Conservation (phyloP, 352 stramenopile species). For the Phytophthora megakarya region DNA sequence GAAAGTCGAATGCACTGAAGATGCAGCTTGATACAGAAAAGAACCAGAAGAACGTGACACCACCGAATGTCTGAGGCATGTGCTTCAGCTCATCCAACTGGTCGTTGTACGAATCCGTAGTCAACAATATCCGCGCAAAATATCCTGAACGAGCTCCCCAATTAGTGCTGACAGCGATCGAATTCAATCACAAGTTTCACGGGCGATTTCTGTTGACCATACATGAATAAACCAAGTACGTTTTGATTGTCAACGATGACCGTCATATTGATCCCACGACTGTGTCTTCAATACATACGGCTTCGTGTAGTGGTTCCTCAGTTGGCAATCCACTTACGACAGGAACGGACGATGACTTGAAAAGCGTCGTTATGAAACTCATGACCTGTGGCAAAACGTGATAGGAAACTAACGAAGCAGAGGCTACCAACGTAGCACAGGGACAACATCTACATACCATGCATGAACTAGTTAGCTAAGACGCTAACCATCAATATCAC, state of each 20-base stretch:
- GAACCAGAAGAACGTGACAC: neutral
- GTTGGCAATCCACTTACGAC: too few relatives aligned
- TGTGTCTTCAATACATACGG: neutral
- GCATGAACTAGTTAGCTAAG: neutral
- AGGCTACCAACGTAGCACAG: neutral
- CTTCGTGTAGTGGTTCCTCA: too few relatives aligned
- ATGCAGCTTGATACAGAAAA: neutral
- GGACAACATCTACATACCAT: conserved; percentile 1
- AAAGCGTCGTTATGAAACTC: too few relatives aligned
- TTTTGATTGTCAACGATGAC: neutral
- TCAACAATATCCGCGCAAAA: neutral
- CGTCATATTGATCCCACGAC: neutral
- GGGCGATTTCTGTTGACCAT: neutral
- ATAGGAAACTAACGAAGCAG: too few relatives aligned
- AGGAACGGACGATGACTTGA: too few relatives aligned
- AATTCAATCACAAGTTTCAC: neutral
- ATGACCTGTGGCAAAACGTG: too few relatives aligned
- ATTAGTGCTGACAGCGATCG: neutral
- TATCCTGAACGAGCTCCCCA: neutral
- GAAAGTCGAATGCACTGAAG: neutral
- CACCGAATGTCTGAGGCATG: neutral
- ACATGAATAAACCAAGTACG: neutral
- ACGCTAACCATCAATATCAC: neutral
- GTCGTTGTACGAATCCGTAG: neutral
- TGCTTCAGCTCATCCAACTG: neutral